Evolutionary conservation across 164 flowering plant species (phyloP).

Genomic region (Amborella trichopoda): DNA sequence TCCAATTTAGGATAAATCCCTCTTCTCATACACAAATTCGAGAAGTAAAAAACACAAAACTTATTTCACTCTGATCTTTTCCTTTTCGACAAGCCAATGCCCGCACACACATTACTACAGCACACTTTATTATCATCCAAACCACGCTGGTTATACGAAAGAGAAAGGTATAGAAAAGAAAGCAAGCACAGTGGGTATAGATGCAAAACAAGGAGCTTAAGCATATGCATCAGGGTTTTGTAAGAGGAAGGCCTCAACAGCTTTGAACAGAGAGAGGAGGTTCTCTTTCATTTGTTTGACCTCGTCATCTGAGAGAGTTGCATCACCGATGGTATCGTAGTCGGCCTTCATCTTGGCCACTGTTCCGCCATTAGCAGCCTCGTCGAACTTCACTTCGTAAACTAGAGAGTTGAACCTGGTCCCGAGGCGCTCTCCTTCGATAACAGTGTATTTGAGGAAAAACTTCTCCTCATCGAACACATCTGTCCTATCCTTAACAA

Average conservation of each 20-base stretch:
- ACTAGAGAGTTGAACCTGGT: background rate
- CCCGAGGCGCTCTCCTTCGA: constrained; percentile 3
- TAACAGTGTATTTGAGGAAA: background rate
- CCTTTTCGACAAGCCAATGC: no score
- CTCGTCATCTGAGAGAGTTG: background rate
- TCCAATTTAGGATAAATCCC: no score
- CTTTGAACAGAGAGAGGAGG: background rate
- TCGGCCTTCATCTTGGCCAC: background rate
- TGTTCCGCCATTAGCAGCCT: background rate
- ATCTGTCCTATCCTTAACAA: background rate
- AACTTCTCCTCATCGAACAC: constrained; percentile 1
- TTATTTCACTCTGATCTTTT: no score
- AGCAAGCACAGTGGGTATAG: no score
- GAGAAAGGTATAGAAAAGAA: no score
- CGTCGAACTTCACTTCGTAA: background rate
- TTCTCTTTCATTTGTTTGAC: background rate
- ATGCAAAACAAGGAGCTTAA: no score
- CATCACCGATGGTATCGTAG: background rate
- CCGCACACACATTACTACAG: no score
- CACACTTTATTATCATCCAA: no score
- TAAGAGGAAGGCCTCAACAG: constrained; percentile 3
- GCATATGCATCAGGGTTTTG: constrained; percentile 5
- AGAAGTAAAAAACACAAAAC: no score
- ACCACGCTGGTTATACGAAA: no score
- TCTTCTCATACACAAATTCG: no score